Base-by-base conservation (phyloP, 768 basidiomycete genomes). In the Hortiboletus flavorubellus region DNA sequence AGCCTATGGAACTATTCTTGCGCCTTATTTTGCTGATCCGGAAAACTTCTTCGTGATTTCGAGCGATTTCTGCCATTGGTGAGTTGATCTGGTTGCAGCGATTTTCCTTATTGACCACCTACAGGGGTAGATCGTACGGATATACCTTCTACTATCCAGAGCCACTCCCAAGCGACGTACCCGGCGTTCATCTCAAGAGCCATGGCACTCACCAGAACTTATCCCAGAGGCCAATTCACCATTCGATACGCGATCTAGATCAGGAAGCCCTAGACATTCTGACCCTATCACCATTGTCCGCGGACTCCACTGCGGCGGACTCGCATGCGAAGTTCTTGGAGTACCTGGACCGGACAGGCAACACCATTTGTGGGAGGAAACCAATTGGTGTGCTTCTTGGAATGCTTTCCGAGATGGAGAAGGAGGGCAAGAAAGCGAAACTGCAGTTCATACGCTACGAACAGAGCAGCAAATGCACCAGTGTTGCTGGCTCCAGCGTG, bases 21-120 rank as follows among this genome's bases (percentile, higher is more conserved):
- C 90, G 0, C 88, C 89, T 0, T 95, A 91, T 71, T 80, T 98
- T 49, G 78, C 80, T 4, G 75, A 84, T 56, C 82, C 86, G 2
- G 85, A 88, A 56, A 98, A 93, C 0, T 78, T 98, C 57, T 93
- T 86, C 64, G 86, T 98, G 42, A 80, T 97, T 49, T 98, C 95
- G 5, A 92, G 90, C 55, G 97, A 99, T 71, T 99, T 99, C 69
- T 98, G 97, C 67, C 97, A 99, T 70, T 99, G 97, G 95, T 94
- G 51, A 58, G 82, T 59, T 33, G 8, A 42, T 37, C 29, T 53
- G 44, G 39, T 49, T 21, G 34, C 23, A 21, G 15, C 16, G 42
- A 48, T 45, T 30, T 31, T 18, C 33, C 21, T 48, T 39, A 45
- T 29, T 50, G 44, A 62, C 41, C 12, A 8, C 52, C 48, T 7